phyloP scores from a whole-genome alignment of 768 basidiomycete species.

The Suillus discolor region DNA sequence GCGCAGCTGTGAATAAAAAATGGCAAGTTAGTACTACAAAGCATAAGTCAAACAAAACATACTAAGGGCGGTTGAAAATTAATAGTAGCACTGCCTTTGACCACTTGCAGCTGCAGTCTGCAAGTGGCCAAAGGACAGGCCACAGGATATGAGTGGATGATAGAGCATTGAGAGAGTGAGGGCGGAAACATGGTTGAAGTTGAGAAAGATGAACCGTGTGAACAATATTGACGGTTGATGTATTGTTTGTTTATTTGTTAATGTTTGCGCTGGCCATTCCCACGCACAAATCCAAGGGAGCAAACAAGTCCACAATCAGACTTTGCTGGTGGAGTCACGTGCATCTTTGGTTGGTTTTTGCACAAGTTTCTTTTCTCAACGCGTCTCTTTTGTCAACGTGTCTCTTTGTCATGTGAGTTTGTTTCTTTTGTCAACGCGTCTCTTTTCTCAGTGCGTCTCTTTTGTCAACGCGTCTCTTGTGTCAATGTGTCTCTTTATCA shows the following conservation, averaged over 20 bases:
- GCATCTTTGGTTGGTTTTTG: background rate
- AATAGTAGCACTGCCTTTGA: background rate
- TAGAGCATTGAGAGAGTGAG: no score
- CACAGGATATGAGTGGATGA: no score
- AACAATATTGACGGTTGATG: background rate
- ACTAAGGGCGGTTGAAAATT: background rate
- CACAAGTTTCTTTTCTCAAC: background rate
- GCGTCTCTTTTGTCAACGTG: background rate
- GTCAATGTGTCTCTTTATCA: background rate
- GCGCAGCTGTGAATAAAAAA: background rate
- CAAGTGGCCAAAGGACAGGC: background rate
- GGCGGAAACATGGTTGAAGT: background rate
- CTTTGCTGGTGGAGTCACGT: background rate
- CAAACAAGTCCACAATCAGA: no score
- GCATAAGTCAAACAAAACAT: no score
- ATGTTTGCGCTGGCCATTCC: background rate
- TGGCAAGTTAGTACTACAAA: no score
- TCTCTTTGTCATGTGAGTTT: no score
- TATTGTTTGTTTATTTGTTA: background rate
- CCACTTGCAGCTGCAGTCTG: slow-evolving; percentile 3
- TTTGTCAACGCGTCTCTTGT: background rate
- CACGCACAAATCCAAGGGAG: background rate
- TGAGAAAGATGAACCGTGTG: background rate
- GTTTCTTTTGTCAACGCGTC: no score
- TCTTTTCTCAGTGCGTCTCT: background rate